Percentiles rank a stretch among this genome's conserved stretches.
Conservation (phyloP, 805 yeast species). For the Metschnikowia hibisci region DNA sequence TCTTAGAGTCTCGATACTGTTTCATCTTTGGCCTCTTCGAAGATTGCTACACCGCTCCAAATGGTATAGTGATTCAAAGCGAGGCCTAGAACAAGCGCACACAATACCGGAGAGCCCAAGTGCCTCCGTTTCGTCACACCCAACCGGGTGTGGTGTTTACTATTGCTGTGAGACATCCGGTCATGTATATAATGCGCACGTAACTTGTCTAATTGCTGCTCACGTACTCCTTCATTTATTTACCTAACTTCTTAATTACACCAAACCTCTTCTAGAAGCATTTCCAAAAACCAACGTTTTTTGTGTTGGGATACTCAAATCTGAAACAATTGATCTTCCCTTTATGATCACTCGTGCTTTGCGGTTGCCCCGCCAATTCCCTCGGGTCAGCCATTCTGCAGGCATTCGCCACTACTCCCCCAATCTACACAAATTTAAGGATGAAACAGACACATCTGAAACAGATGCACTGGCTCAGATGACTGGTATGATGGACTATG, state of each 20-base stretch:
- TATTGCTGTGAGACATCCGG: conserved; percentile 32
- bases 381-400: background rate
- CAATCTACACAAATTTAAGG: conserved; percentile 31
- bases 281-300: no score
- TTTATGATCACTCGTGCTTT: background rate
- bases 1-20: background rate
- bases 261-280: no score
- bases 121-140: background rate
- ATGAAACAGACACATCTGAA: conserved; percentile 28
- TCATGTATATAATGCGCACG: conserved; percentile 4
- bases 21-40: conserved; percentile 27
- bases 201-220: background rate
- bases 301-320: no score
- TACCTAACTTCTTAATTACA: no score
- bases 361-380: background rate
- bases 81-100: conserved; percentile 26
- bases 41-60: conserved; percentile 27
- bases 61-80: conserved; percentile 34
- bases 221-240: no score
- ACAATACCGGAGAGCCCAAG: background rate
- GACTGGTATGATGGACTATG: conserved; percentile 40
- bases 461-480: conserved; percentile 31
- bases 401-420: conserved; percentile 5
- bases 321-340: no score
- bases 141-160: conserved; percentile 15